phyloP scores from a whole-genome alignment of 139 green algal genomes.

The Edaphochlamys debaryana region DNA sequence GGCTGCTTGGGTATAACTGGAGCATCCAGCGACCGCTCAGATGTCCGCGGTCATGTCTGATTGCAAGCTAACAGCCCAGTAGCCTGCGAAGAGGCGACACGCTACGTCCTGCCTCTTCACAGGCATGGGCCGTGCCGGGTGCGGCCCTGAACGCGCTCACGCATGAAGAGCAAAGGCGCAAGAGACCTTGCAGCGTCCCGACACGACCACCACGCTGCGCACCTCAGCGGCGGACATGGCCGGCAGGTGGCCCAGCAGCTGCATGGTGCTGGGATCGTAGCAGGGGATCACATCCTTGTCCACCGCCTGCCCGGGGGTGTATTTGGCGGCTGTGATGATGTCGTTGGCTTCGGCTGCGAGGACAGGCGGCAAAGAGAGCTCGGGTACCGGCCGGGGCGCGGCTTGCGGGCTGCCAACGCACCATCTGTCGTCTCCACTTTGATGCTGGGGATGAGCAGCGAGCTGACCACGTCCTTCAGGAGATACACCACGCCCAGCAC shows the following conservation, averaged over 20 bases:
- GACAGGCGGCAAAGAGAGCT: neutral
- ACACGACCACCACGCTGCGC: constrained; percentile 41
- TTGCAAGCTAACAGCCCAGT: too few relatives aligned
- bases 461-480: constrained; percentile 19
- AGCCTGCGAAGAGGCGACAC: too few relatives aligned
- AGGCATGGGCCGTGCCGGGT: too few relatives aligned
- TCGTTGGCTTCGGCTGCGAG: constrained; percentile 45
- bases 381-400: too few relatives aligned
- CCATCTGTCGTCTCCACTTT: constrained; percentile 28
- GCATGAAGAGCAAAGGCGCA: too few relatives aligned
- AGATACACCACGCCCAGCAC: constrained; percentile 6
- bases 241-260: constrained; percentile 84
- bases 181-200: too few relatives aligned
- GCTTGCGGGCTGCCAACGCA: neutral
- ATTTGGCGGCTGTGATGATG: constrained; percentile 42
- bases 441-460: constrained; percentile 44
- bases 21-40: too few relatives aligned
- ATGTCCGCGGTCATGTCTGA: too few relatives aligned
- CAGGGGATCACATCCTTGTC: constrained; percentile 73
- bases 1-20: too few relatives aligned
- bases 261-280: constrained; percentile 87
- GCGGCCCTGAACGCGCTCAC: too few relatives aligned
- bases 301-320: constrained; percentile 53
- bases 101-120: too few relatives aligned
- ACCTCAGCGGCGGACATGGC: constrained; percentile 82